Percentiles rank a stretch among this genome's conserved stretches.
These are phyloP conservation scores for Brassica napus DNA, from an alignment of 345 rosid species.

Conservation along the genomic window Da-Ae NC_063451.1:17217001-17217500, in stretches of 20 bases:
- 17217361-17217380: neutral
- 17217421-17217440: constrained; percentile 68
- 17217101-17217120: constrained; percentile 15
- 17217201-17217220: constrained; percentile 45
- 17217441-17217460: constrained; percentile 99
- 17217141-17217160: neutral
- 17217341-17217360: constrained; percentile 2
- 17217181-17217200: neutral
- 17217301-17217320: constrained; percentile 99
- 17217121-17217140: constrained; percentile 17
- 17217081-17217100: neutral
- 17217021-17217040: constrained; percentile 3
- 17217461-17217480: constrained; percentile 94
- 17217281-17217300: constrained; percentile 97
- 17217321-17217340: constrained; percentile 71
- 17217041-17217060: neutral
- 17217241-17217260: constrained; percentile 91
- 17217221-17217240: constrained; percentile 89
- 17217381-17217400: constrained; percentile 49
- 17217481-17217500: constrained; percentile 91
- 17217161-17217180: neutral
- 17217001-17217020: neutral
- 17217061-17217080: constrained; percentile 9
- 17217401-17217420: constrained; percentile 83
- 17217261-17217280: constrained; percentile 85